phyloP scores from a whole-genome alignment of 2,329 filamentous ascomycete genomes.

The Arthrinium phaeospermum region DNA sequence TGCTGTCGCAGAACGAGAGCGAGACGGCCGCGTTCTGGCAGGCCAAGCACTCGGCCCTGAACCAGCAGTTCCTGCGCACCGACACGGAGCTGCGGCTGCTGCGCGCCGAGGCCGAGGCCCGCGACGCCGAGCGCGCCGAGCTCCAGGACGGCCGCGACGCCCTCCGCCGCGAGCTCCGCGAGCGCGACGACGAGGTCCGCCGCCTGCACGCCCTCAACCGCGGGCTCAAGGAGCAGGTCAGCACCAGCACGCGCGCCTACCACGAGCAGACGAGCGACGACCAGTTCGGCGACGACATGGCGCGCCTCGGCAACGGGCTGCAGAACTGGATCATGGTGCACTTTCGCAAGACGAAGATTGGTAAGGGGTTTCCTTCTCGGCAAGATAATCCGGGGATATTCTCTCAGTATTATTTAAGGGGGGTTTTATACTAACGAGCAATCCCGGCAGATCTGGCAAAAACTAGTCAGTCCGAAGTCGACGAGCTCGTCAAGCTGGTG shows the following conservation, averaged over 20 bases:
- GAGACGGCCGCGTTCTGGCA: slow-evolving; percentile 65
- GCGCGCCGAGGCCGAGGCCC: slow-evolving; percentile 53
- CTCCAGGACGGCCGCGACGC: slow-evolving; percentile 56
- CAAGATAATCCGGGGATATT: background rate
- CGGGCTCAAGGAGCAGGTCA: slow-evolving; percentile 75
- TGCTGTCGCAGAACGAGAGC: slow-evolving; percentile 58
- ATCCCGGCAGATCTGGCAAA: background rate
- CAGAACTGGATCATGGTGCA: slow-evolving; percentile 78
- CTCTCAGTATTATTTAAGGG: background rate
- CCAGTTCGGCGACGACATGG: slow-evolving; percentile 67
- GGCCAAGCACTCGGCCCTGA: slow-evolving; percentile 56
- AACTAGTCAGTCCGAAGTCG: background rate
- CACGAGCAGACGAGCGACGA: slow-evolving; percentile 67
- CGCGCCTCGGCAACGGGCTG: slow-evolving; percentile 67
- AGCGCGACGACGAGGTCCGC: slow-evolving; percentile 62
- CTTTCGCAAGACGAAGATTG: slow-evolving; percentile 67
- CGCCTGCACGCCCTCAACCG: slow-evolving; percentile 64
- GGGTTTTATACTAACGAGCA: background rate
- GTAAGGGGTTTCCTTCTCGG: slow-evolving; percentile 41
- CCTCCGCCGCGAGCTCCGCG: slow-evolving; percentile 51
- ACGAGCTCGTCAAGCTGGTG: slow-evolving; percentile 48
- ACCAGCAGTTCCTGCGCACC: slow-evolving; percentile 57
- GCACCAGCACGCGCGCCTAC: slow-evolving; percentile 62
- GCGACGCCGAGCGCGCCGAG: slow-evolving; percentile 54
- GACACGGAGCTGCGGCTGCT: slow-evolving; percentile 60